Conservation (phyloP, 345 rosid genomes). For the Iberis pinnata region DNA sequence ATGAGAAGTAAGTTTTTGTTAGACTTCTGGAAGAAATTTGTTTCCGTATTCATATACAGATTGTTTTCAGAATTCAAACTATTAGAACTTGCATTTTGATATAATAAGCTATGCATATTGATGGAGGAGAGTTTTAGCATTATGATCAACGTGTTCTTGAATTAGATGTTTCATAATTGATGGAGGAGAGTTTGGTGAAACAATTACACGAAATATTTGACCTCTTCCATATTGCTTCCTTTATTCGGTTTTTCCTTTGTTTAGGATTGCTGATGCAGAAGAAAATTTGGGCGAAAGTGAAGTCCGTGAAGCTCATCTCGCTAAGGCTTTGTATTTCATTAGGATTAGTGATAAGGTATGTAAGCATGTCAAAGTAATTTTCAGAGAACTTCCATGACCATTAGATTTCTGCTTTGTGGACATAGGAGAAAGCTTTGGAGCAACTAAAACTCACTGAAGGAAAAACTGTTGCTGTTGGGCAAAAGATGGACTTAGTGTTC, state of each 20-base stretch:
- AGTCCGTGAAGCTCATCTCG: constrained; percentile 97
- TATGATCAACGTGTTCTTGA: no score
- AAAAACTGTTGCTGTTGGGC: constrained; percentile 98
- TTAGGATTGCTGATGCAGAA: constrained; percentile 96
- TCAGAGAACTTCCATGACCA: constrained; percentile 8
- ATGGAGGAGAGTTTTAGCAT: no score
- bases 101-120: no score
- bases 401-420: constrained; percentile 1
- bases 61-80: no score
- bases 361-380: constrained; percentile 1
- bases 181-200: no score
- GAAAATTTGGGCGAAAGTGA: constrained; percentile 97
- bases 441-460: constrained; percentile 89
- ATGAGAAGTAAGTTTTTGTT: constrained; percentile 63
- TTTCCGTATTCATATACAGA: not conserved
- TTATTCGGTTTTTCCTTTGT: constrained; percentile 17
- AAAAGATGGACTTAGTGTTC: constrained; percentile 94
- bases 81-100: no score
- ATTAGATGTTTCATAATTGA: no score
- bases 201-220: no score
- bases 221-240: not conserved
- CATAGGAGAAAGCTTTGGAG: constrained; percentile 87
- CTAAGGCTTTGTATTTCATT: constrained; percentile 80
- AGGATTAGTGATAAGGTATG: constrained; percentile 81
- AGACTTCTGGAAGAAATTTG: not conserved